Evolutionary conservation across 2,329 filamentous ascomycete genomes (phyloP).

Genomic region (Fusarium buharicum): DNA sequence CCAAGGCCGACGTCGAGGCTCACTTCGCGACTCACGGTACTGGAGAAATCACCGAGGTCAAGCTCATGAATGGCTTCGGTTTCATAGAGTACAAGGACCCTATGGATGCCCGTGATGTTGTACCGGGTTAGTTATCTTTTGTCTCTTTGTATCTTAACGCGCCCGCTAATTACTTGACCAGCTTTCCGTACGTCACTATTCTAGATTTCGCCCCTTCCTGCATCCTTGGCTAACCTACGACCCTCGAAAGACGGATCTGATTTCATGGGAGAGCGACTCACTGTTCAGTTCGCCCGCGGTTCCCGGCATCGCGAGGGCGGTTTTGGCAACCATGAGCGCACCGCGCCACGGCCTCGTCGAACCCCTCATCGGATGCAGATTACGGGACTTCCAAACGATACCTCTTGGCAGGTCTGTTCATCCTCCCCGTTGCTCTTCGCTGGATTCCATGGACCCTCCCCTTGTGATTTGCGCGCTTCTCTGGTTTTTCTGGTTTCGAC

Average conservation of each 20-base stretch:
- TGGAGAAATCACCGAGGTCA: conserved; percentile 98
- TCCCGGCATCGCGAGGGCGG: conserved; percentile 67
- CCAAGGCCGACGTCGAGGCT: conserved; percentile 94
- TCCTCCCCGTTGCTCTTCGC: conserved; percentile 67
- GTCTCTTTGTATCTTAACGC: conserved; percentile 27
- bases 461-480: conserved; percentile 47
- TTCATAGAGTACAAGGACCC: conserved; percentile 99
- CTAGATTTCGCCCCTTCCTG: conserved; percentile 19
- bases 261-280: conserved; percentile 97
- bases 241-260: conserved; percentile 82
- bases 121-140: conserved; percentile 78
- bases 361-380: conserved; percentile 98
- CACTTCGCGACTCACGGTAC: conserved; percentile 97
- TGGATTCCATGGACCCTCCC: conserved; percentile 55
- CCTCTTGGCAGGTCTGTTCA: conserved; percentile 99
- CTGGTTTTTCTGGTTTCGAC: conserved; percentile 47
- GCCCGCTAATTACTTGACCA: conserved; percentile 47
- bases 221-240: conserved; percentile 42
- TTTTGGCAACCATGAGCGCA: conserved; percentile 66
- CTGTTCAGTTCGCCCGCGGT: conserved; percentile 97
- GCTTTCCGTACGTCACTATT: conserved; percentile 68
- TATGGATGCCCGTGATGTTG: conserved; percentile 97
- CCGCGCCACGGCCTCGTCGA: conserved; percentile 81
- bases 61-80: conserved; percentile 99
- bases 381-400: conserved; percentile 94